Base-by-base conservation (phyloP, 1,284 basidiomycete species). In the Rhodotorula sp. region DNA sequence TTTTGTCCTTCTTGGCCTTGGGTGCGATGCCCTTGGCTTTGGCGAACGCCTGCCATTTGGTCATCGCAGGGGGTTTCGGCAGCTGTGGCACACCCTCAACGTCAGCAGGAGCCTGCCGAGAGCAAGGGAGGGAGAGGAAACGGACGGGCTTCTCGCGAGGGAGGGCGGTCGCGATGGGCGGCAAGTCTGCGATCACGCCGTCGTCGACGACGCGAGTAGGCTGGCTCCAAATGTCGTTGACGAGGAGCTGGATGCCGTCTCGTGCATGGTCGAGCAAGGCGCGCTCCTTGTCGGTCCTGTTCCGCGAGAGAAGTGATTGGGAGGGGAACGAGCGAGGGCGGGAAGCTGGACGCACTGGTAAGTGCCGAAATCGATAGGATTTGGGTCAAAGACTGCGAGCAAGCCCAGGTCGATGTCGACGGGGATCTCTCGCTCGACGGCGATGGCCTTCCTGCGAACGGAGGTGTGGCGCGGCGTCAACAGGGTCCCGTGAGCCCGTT, bases 31-130 rank as follows among this genome's bases (percentile, higher is more conserved):
- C 96, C 83, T 97, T 98, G 54, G 90, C 88, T 66, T 88, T 88
- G 22, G 95, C 95, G 78, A 98, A 99, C 71, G 87, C 85, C 83
- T 98, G 92, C 96, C 96, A 99, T 81, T 97, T 99, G 22, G 95
- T 98, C 59, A 86, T 86, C 7, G 90, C 89, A 81, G 95, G 96
- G 7, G 90, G 89, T 78, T 94, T 94, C 0, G 95, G 95, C 31
- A 98, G 67, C 69, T 70, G 59, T 18, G 31, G 5, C 11, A 1
- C 15, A 7, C 0, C 13, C 20, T 15, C 24, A 5, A 22, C 8
- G 47, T 26, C 37, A 7, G 44, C 1, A 5, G 8, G 40, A 13
- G 44, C 22, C 20, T 24, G 28, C 34, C 6, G 9, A 20, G 50
- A 28, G 16, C 2, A 13, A 9, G 7, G 13, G n/a, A 18, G 26